Evolutionary conservation across 441 rosid species (phyloP).

Genomic region (Populus trichocarpa): DNA sequence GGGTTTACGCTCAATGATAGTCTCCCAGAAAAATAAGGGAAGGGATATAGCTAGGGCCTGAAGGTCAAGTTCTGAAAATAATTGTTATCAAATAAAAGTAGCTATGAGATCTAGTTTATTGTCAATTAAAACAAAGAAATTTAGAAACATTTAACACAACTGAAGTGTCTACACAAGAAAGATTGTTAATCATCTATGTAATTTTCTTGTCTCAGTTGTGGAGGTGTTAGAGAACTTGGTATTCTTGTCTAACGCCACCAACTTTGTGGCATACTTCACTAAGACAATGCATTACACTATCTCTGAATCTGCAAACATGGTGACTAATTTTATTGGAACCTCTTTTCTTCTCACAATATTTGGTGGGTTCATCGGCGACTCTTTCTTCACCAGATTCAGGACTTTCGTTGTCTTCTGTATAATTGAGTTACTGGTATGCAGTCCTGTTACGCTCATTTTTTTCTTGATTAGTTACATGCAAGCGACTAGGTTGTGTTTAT

Average conservation of each 20-base stretch:
- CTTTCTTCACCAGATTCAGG: conserved; percentile 46
- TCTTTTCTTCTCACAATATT: conserved; percentile 55
- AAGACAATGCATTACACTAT: conserved; percentile 46
- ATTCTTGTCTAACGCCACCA: conserved; percentile 46
- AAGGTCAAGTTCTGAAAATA: not conserved
- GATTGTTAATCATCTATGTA: not conserved
- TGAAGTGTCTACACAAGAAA: not conserved
- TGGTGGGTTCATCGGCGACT: conserved; percentile 56
- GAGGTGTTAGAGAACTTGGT: conserved; percentile 63
- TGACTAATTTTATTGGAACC: conserved; percentile 57
- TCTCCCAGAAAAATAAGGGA: not conserved
- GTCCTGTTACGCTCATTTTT: not conserved
- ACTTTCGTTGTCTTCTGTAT: conserved; percentile 41
- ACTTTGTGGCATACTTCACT: conserved; percentile 45
- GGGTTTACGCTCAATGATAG: too few relatives aligned
- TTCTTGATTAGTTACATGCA: not conserved
- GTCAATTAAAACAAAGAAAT: not conserved
- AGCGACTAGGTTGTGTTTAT: not conserved
- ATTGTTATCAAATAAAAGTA: not conserved
- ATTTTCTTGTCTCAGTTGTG: conserved; percentile 31
- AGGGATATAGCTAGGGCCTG: not conserved
- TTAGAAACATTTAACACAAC: not conserved
- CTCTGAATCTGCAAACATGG: conserved; percentile 58
- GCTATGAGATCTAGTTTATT: not conserved
- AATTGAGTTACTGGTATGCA: conserved; percentile 37